phyloP scores from a whole-genome alignment of 2,329 filamentous ascomycete species.

The Nothophaeocryptopus gaeumannii region DNA sequence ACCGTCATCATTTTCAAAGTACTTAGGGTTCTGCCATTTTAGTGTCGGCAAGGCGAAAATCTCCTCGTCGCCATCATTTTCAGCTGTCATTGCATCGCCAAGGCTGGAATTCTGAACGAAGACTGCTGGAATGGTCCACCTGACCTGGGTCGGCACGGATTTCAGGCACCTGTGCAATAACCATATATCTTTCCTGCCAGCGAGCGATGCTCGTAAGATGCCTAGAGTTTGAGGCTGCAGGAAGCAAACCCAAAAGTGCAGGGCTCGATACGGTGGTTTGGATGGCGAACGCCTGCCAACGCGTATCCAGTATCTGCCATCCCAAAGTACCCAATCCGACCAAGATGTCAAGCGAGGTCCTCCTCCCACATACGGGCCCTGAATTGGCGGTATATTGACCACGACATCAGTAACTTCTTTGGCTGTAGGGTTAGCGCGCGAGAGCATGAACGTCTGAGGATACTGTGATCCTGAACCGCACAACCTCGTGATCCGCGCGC shows the following conservation, averaged over 20 bases:
- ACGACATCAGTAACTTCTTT: no score
- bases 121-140: neutral
- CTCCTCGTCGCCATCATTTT: neutral
- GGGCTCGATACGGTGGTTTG: neutral
- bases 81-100: constrained; percentile 1
- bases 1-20: neutral
- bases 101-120: neutral
- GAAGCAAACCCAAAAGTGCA: constrained; percentile 4
- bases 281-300: constrained; percentile 28
- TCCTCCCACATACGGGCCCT: neutral
- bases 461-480: neutral
- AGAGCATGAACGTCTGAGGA: neutral
- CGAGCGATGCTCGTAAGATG: neutral
- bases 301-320: constrained; percentile 56
- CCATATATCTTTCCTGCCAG: neutral
- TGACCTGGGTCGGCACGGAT: neutral
- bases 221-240: neutral
- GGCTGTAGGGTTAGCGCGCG: neutral
- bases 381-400: no score
- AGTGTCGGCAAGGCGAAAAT: constrained; percentile 11
- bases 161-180: neutral
- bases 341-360: neutral
- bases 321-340: constrained; percentile 49
- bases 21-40: constrained; percentile 9
- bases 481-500: neutral